Evolutionary conservation across 352 stramenopile genomes (phyloP).

Genomic region (Phytopythium oedochilum): DNA sequence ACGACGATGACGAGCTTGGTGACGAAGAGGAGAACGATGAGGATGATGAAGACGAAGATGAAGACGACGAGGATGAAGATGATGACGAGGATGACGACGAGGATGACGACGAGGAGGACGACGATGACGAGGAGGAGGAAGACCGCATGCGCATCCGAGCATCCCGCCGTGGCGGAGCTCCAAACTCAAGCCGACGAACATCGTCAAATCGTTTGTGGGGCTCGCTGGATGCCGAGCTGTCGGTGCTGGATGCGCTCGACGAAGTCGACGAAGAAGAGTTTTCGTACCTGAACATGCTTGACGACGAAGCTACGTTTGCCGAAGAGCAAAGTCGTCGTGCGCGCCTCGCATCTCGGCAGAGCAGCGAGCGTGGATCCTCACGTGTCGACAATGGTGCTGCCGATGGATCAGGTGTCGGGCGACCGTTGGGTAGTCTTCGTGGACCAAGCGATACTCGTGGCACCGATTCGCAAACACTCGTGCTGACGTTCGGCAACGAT

Average conservation of each 20-base stretch:
- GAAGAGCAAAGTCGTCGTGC: conserved; percentile 50
- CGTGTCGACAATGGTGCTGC: background rate
- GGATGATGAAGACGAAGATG: conserved; percentile 65
- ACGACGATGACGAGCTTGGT: conserved; percentile 19
- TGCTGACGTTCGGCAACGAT: conserved; percentile 34
- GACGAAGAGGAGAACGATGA: conserved; percentile 31
- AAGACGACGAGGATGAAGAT: conserved; percentile 52
- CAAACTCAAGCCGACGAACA: conserved; percentile 24
- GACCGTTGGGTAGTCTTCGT: conserved; percentile 1
- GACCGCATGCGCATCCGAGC: conserved; percentile 48
- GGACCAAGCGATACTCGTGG: background rate
- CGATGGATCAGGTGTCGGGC: background rate
- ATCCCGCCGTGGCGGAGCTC: conserved; percentile 29
- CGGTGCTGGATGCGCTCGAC: conserved; percentile 66
- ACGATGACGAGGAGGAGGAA: conserved; percentile 60
- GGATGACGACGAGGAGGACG: conserved; percentile 38
- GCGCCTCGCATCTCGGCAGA: conserved; percentile 21
- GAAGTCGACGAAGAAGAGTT: conserved; percentile 85
- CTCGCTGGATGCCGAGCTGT: conserved; percentile 65
- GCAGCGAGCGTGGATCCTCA: background rate
- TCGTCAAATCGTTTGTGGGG: conserved; percentile 53
- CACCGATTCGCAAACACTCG: conserved; percentile 19
- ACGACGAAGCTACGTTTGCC: conserved; percentile 54
- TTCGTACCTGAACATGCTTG: conserved; percentile 70
- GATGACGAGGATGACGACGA: conserved; percentile 60